Conservation (phyloP, 2,329 filamentous ascomycete species). For the Ustulina deusta region DNA sequence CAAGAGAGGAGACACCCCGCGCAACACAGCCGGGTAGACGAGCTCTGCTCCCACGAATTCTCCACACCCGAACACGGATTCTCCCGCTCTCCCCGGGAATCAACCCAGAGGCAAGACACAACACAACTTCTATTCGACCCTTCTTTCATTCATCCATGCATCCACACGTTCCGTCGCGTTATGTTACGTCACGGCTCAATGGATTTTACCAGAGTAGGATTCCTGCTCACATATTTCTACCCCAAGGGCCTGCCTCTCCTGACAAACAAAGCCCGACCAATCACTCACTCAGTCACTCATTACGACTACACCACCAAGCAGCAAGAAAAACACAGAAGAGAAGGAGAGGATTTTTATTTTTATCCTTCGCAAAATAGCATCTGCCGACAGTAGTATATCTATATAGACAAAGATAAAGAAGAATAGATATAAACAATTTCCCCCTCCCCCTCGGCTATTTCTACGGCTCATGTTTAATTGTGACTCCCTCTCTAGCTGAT, state of each 20-base stretch:
- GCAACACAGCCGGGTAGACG: background rate
- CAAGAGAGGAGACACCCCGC: background rate
- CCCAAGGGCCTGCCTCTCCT: no score
- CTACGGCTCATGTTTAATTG: background rate
- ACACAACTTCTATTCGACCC: background rate
- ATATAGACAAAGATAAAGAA: constrained; percentile 1
- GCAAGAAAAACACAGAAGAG: background rate
- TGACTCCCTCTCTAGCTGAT: background rate
- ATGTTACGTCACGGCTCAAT: background rate
- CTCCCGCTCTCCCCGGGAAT: no score
- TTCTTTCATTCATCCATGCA: background rate
- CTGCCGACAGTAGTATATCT: background rate
- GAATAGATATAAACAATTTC: background rate
- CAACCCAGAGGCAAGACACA: background rate
- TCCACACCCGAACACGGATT: background rate
- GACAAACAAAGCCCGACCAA: background rate
- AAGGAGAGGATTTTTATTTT: background rate
- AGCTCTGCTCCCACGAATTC: background rate
- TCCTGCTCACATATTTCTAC: background rate
- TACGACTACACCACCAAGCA: background rate
- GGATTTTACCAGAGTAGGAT: background rate
- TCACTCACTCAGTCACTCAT: background rate
- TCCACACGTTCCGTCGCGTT: background rate
- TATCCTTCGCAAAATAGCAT: no score
- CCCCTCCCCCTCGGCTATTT: background rate